Evolutionary conservation across 441 rosid species (phyloP), one percentile per base, ranked within the genome.

Genomic region (Oxalis stricta): DNA sequence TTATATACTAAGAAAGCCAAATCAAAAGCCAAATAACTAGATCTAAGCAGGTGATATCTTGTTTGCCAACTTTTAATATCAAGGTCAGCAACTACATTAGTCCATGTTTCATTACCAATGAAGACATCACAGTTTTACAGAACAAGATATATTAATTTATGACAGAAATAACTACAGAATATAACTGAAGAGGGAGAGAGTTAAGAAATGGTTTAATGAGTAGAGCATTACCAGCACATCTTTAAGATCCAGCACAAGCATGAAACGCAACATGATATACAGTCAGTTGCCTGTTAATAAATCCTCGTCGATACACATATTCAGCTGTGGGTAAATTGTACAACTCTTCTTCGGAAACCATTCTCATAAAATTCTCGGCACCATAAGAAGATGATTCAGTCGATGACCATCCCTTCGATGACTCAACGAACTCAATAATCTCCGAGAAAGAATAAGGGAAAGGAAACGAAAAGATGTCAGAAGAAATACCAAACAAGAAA

Each of bases 331-430:
- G 87, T 58, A 80, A 55, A 65, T 78, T 82, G 62, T 82, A 89
- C 24, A 89, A 71, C 65, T 85, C 96, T 71, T 89, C 98, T 58
- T 80, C 83, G 10, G 71, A 43, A 55, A 89, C 75, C 52, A 76
- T 80, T 70, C 75, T 59, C 84, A 85, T 80, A 48, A 70, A 38
- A 63, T 68, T 80, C 55, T 76, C 92, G 24, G 85, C 80, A 64
- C 66, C 74, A 52, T 55, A 58, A 35, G 31, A 60, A 38, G 78
- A 42, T 52, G 65, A 57, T 53, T 89, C 96, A 61, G 73, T 64
- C 5, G 92, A 63, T 33, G 95, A 76, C 96, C 94, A 89, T 32
- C 89, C 84, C 53, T 85, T 85, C 32, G 98, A 85, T 53, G 57
- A 82, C 70, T 78, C 89, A 39, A 77, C 96, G 17, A 80, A 53